Conservation (phyloP, 306 rosid species). For the Cercis canadensis region DNA sequence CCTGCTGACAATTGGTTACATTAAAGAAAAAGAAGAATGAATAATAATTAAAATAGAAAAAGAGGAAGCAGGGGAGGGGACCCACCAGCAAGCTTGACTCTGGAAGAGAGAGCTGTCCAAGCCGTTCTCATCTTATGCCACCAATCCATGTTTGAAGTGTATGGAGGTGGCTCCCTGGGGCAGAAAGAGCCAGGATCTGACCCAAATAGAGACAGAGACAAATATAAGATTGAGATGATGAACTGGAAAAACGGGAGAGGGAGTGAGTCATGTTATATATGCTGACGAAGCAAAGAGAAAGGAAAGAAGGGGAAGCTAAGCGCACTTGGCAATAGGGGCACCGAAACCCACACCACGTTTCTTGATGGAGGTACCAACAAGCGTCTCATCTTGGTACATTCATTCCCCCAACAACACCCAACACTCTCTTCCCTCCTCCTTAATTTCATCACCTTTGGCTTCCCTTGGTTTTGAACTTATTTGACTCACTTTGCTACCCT, state of each 20-base stretch:
- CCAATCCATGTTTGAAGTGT: slow-evolving; percentile 51
- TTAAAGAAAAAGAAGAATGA: background rate
- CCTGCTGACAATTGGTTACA: background rate
- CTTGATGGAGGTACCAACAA: slow-evolving; percentile 59
- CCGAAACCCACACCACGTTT: slow-evolving; percentile 57
- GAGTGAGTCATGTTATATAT: background rate
- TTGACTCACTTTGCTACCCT: no score
- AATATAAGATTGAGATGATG: no score
- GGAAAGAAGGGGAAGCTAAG: background rate
- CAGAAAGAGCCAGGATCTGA: background rate
- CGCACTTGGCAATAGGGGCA: slow-evolving; percentile 33
- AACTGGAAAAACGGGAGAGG: no score
- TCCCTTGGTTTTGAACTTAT: no score
- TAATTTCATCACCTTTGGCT: no score
- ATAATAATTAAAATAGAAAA: background rate
- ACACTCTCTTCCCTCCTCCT: no score
- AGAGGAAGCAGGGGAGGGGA: background rate
- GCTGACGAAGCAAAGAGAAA: background rate
- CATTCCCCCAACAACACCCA: background rate
- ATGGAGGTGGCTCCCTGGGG: background rate
- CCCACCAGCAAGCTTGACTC: slow-evolving; percentile 51
- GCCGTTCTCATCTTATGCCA: slow-evolving; percentile 51
- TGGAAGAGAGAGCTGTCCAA: slow-evolving; percentile 40
- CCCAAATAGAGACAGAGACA: no score
- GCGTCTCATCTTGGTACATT: slow-evolving; percentile 45